Conservation (phyloP, 805 yeast genomes). For the Hemisphaericaspora nanyangensis region DNA sequence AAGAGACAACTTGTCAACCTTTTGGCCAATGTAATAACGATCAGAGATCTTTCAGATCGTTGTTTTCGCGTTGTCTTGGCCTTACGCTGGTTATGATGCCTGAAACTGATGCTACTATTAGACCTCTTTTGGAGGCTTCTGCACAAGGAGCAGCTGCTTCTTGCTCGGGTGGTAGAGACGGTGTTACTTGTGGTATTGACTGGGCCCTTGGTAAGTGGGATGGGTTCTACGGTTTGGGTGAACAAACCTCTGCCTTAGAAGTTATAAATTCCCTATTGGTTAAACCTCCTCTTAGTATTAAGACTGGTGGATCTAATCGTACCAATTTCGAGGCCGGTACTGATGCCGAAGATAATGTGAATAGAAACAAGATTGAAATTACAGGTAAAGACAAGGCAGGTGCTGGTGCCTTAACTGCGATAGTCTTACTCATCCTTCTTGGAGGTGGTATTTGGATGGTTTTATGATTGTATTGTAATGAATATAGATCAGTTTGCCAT, state of each 20-base stretch:
- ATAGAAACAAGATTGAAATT: slow-evolving; percentile 44
- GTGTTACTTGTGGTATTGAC: slow-evolving; percentile 77
- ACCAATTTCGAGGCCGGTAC: slow-evolving; percentile 35
- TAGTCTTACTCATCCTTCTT: slow-evolving; percentile 55
- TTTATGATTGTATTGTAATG: too few species aligned
- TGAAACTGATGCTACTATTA: slow-evolving; percentile 38
- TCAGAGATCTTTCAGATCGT: slow-evolving; percentile 73
- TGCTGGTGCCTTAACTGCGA: slow-evolving; percentile 83
- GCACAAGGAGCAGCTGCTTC: slow-evolving; percentile 74
- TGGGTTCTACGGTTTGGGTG: slow-evolving; percentile 72
- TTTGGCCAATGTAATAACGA: slow-evolving; percentile 60
- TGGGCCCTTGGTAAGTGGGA: slow-evolving; percentile 68
- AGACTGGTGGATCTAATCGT: slow-evolving; percentile 34
- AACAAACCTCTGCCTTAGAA: slow-evolving; percentile 78
- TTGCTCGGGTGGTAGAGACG: slow-evolving; percentile 82
- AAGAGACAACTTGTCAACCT: slow-evolving; percentile 59
- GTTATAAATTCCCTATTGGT: slow-evolving; percentile 41
- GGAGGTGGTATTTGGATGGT: slow-evolving; percentile 83
- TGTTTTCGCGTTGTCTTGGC: slow-evolving; percentile 62
- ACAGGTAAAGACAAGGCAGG: slow-evolving; percentile 75
- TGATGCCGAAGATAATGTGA: slow-evolving; percentile 33
- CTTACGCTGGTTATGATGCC: slow-evolving; percentile 56
- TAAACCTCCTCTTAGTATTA: slow-evolving; percentile 26
- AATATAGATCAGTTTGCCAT: too few species aligned
- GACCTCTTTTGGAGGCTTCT: slow-evolving; percentile 39